These are phyloP conservation scores for Cenococcum geophilum DNA, from an alignment of 495 filamentous ascomycete species.

Conservation along the genomic window DNA sequence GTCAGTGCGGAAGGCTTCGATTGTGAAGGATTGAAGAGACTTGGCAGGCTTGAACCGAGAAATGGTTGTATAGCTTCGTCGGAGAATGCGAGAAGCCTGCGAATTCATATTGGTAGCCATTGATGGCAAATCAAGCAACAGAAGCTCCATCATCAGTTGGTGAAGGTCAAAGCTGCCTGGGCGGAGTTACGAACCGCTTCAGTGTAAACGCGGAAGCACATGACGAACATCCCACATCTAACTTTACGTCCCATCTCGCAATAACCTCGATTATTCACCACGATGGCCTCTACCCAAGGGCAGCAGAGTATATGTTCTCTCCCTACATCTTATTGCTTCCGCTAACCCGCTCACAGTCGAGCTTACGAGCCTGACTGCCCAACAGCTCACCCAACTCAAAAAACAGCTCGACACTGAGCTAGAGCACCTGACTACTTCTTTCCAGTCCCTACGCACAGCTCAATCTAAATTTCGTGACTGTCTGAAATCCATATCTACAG, in stretches of 20 bases:
- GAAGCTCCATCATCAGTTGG: background rate
- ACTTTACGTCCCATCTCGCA: background rate
- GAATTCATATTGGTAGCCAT: background rate
- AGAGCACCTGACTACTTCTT: conserved; percentile 84
- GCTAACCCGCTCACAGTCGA: conserved; percentile 47
- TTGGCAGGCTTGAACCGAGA: background rate
- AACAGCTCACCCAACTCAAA: conserved; percentile 64
- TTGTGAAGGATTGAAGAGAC: background rate
- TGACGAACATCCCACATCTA: background rate
- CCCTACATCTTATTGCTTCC: background rate
- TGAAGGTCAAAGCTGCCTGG: background rate
- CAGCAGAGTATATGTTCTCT: conserved; percentile 2
- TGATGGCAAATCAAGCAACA: background rate
- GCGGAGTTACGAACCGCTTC: background rate
- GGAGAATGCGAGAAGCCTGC: background rate
- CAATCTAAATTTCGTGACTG: conserved; percentile 91
- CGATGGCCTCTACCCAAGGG: background rate
- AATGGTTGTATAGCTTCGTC: background rate
- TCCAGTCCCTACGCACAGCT: conserved; percentile 78
- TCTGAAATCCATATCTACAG: conserved; percentile 53
- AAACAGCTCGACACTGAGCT: conserved; percentile 93
- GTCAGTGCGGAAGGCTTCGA: conserved; percentile 45
- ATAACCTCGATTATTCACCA: background rate
- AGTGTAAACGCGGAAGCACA: background rate
- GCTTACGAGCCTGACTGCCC: conserved; percentile 52